Conservation (phyloP, 371 early-diverging fungal genomes). For the Cokeromyces recurvatus region DNA sequence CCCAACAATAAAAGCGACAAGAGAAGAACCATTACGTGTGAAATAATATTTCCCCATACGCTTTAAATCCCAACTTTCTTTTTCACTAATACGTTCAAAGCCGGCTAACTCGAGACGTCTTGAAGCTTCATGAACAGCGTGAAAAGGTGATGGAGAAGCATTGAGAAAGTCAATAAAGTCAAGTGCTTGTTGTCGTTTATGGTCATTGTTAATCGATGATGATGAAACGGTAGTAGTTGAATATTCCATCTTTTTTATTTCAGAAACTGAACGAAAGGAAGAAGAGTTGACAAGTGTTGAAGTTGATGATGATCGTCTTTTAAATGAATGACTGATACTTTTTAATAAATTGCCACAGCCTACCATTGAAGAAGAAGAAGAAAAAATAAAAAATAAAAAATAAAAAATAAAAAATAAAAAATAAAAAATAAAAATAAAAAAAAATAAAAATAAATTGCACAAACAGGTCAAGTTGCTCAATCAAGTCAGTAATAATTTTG, state of each 20-base stretch:
- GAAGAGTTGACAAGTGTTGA: constrained; percentile 3
- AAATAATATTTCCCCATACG: constrained; percentile 86
- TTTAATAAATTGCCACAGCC: constrained; percentile 13
- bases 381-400: neutral
- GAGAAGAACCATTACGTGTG: constrained; percentile 81
- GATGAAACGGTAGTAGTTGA: neutral
- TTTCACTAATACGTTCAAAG: constrained; percentile 80
- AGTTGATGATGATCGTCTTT: constrained; percentile 9
- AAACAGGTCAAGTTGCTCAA: too few relatives aligned
- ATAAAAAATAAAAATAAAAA: too few relatives aligned
- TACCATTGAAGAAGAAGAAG: constrained; percentile 5
- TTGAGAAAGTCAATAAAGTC: constrained; percentile 84
- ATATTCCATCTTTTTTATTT: constrained; percentile 11
- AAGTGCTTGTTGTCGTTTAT: constrained; percentile 15
- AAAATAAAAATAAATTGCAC: too few relatives aligned
- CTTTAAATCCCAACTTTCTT: constrained; percentile 70
- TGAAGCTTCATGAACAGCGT: constrained; percentile 72
- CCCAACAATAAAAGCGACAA: constrained; percentile 91
- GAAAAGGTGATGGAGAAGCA: constrained; percentile 88
- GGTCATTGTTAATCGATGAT: neutral
- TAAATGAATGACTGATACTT: constrained; percentile 5
- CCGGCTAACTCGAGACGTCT: constrained; percentile 62
- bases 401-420: too few relatives aligned
- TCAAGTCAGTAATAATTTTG: too few relatives aligned
- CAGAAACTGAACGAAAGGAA: constrained; percentile 6